Base-by-base conservation (phyloP, 192 early-diverging fungal species). In the Haplosporangium gracile region DNA sequence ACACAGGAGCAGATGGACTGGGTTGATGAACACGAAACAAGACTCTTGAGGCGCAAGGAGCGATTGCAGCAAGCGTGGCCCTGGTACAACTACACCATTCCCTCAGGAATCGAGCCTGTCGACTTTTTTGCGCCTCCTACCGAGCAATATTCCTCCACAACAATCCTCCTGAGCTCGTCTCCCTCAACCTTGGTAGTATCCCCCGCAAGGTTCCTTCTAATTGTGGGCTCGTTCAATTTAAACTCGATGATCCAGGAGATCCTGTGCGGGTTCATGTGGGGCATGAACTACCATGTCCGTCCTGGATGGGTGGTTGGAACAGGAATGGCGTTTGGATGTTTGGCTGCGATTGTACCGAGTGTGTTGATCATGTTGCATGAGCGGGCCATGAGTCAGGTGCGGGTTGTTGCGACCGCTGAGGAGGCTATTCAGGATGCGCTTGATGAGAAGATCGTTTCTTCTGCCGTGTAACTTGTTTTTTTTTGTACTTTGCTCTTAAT, bases 231-330 rank as follows among this genome's bases (percentile, higher is more conserved):
- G 22, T 86, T 86, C 63, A 86, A 86, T n/a, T 20, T 86, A 6
- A 86, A 86, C 76, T 86, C 84, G 47, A 70, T 81, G 45, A 72
- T 86, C 15, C 84, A 86, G 40, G 84, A 86, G 18, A 69, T 86
- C 20, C 68, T 86, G 26, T 86, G 84, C 13, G 84, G 84, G 42
- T 77, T 86, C 70, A 86, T 86, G 84, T 86, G 84, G 84, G 84
- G 84, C 9, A 86, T 86, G 79, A 80, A 75, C 42, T 86, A 86
- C 42, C 84, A 77, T 81, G 84, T 86, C 4, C 78, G 84, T 0
- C 84, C 84, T 0, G 84, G 84, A 5, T 86, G 84, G 84, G 79
- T 81, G 1, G 75, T 77, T 4, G 84, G 84, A 1, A 80, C 75
- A 40, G 84, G 84, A 1, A 86, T 86, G 84, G 84, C 84, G 13